phyloP scores from a whole-genome alignment of 306 rosid genomes.

The Fragaria vesca region DNA sequence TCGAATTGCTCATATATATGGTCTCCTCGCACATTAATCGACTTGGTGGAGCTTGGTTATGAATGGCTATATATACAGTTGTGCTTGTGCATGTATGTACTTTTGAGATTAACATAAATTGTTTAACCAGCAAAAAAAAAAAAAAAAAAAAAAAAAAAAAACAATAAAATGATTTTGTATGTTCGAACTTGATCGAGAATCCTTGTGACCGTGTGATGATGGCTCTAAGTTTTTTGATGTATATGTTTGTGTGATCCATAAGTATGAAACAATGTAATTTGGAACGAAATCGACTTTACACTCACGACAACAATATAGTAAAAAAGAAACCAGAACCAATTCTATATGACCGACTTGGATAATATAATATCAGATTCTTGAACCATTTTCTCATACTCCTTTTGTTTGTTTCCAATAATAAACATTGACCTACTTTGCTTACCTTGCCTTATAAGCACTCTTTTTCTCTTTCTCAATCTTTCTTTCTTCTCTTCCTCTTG shows the following conservation, averaged over 20 bases:
- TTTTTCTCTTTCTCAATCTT: slow-evolving; percentile 31
- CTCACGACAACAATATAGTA: background rate
- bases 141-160: too few relatives aligned
- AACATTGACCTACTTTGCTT: slow-evolving; percentile 46
- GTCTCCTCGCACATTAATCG: too few relatives aligned
- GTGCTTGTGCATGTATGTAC: background rate
- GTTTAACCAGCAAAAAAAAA: background rate
- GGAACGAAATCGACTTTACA: background rate
- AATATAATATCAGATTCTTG: slow-evolving; percentile 18
- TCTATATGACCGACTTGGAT: slow-evolving; percentile 27
- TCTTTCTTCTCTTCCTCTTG: slow-evolving; percentile 1
- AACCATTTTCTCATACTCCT: slow-evolving; percentile 19
- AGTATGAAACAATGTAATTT: background rate
- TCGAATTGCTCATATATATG: too few relatives aligned
- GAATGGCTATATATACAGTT: too few relatives aligned
- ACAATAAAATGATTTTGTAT: too few relatives aligned
- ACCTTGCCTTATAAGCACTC: slow-evolving; percentile 45
- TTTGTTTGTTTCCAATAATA: slow-evolving; percentile 34
- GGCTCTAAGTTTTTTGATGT: background rate
- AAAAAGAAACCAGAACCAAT: background rate
- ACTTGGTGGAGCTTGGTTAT: too few relatives aligned
- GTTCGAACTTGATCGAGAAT: background rate
- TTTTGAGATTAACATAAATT: background rate
- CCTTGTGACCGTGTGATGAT: background rate
- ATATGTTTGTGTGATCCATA: background rate